phyloP scores from a whole-genome alignment of 1,284 basidiomycete genomes.

The Abortiporus biennis region DNA sequence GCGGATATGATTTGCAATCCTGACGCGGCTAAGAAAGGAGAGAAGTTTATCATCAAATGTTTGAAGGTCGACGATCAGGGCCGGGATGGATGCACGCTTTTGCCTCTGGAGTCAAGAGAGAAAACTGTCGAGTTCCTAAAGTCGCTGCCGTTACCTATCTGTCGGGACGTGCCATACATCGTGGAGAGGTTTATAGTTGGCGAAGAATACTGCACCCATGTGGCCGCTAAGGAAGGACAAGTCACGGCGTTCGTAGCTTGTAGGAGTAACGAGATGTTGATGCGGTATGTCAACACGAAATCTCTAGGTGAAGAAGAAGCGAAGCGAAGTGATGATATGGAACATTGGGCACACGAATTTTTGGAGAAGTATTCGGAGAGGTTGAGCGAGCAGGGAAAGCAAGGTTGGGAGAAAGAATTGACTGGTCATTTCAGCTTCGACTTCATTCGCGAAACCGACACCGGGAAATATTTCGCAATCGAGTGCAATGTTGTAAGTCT shows the following conservation, averaged over 20 bases:
- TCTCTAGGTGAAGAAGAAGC: slow-evolving; percentile 8
- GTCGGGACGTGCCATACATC: slow-evolving; percentile 11
- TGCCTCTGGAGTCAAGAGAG: slow-evolving; percentile 11
- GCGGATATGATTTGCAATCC: slow-evolving; percentile 13
- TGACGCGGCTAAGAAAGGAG: slow-evolving; percentile 5
- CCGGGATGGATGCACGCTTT: slow-evolving; percentile 13
- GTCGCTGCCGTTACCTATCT: slow-evolving; percentile 11
- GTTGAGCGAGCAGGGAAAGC: slow-evolving; percentile 7
- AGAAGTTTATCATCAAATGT: slow-evolving; percentile 13
- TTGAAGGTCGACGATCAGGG: slow-evolving; percentile 14
- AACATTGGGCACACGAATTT: slow-evolving; percentile 9
- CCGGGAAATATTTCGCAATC: slow-evolving; percentile 8
- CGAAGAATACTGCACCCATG: slow-evolving; percentile 15
- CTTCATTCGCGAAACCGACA: slow-evolving; percentile 12
- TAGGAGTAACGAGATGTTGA: slow-evolving; percentile 14
- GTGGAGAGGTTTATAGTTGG: slow-evolving; percentile 14
- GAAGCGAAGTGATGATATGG: slow-evolving; percentile 1
- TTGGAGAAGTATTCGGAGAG: slow-evolving; percentile 10
- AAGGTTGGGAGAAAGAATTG: slow-evolving; percentile 6
- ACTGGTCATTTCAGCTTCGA: slow-evolving; percentile 18
- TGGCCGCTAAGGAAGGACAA: slow-evolving; percentile 11
- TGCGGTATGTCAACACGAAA: slow-evolving; percentile 14
- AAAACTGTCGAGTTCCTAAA: slow-evolving; percentile 10
- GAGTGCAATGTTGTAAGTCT: slow-evolving; percentile 16
- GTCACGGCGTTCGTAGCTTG: slow-evolving; percentile 16